Conservation (phyloP, 2,329 filamentous ascomycete species). For the Pseudomassariella vexata region DNA sequence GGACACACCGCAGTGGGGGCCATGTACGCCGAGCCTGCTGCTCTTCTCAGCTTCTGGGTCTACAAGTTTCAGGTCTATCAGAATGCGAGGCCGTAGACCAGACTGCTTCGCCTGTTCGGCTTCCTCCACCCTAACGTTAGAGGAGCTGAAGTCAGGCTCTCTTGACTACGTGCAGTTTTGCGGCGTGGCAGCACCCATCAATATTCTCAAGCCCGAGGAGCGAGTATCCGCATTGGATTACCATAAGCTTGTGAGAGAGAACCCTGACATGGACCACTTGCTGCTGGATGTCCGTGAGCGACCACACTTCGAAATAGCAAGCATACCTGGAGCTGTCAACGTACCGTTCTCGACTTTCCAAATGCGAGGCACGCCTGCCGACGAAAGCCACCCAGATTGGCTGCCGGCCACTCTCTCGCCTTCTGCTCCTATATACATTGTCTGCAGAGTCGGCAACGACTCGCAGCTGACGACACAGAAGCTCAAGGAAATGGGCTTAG, state of each 20-base stretch:
- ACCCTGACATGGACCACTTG: slow-evolving; percentile 34
- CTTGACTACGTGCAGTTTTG: slow-evolving; percentile 87
- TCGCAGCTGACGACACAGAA: slow-evolving; percentile 65
- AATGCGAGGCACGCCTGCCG: slow-evolving; percentile 10
- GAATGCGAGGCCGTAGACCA: slow-evolving; percentile 61
- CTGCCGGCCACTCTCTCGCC: slow-evolving; percentile 30
- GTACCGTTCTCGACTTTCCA: slow-evolving; percentile 58
- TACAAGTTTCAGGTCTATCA: slow-evolving; percentile 64
- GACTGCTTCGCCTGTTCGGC: slow-evolving; percentile 75
- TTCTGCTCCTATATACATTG: slow-evolving; percentile 58
- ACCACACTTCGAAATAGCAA: slow-evolving; percentile 78
- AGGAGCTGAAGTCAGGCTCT: slow-evolving; percentile 56
- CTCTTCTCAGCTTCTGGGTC: slow-evolving; percentile 41
- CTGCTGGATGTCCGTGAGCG: slow-evolving; percentile 80
- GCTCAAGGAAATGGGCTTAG: slow-evolving; percentile 56
- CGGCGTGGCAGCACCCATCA: slow-evolving; percentile 52
- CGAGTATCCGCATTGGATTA: slow-evolving; percentile 64
- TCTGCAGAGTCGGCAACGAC: slow-evolving; percentile 74
- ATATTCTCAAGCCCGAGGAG: slow-evolving; percentile 55
- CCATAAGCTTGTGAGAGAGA: slow-evolving; percentile 20
- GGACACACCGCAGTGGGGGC: slow-evolving; percentile 10
- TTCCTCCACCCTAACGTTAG: slow-evolving; percentile 54
- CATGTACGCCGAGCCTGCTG: slow-evolving; percentile 29
- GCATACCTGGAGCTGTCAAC: slow-evolving; percentile 70
- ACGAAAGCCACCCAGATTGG: slow-evolving; percentile 24